phyloP scores from a whole-genome alignment of 768 basidiomycete species.

The Serendipita sp. region DNA sequence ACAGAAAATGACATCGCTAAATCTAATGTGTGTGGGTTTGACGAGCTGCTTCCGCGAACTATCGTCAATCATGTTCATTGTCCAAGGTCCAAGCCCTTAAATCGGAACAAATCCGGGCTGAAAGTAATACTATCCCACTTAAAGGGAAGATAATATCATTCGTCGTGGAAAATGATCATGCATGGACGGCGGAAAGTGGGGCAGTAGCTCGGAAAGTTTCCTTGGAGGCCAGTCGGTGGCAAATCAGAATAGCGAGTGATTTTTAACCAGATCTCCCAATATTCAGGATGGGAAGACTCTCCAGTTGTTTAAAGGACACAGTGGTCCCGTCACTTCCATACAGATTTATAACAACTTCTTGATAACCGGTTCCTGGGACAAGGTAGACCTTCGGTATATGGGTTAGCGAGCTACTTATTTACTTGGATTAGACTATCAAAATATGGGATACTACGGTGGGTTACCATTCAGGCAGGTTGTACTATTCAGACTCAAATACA shows the following conservation, averaged over 20 bases:
- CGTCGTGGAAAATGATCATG: conserved; percentile 42
- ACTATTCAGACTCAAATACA: background rate
- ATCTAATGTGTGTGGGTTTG: conserved; percentile 31
- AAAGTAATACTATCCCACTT: conserved; percentile 69
- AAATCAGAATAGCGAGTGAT: conserved; percentile 2
- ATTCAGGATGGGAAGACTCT: conserved; percentile 62
- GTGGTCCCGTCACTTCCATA: conserved; percentile 74
- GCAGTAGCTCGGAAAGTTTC: conserved; percentile 55
- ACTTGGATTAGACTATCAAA: conserved; percentile 49
- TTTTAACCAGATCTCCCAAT: background rate
- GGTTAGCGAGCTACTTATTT: background rate
- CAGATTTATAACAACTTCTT: conserved; percentile 51
- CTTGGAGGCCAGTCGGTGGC: conserved; percentile 41
- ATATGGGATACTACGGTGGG: conserved; percentile 65
- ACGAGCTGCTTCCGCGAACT: conserved; percentile 5
- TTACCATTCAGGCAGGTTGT: conserved; percentile 1
- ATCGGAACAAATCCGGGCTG: conserved; percentile 44
- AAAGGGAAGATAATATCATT: conserved; percentile 59
- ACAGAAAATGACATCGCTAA: conserved; percentile 54
- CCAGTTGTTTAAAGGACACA: conserved; percentile 66
- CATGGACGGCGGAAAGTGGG: conserved; percentile 83
- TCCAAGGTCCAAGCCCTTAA: conserved; percentile 55
- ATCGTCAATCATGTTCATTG: conserved; percentile 11
- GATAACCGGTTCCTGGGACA: conserved; percentile 92
- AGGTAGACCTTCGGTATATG: conserved; percentile 23